Base-by-base conservation (phyloP, 1,284 basidiomycete species). In the Takashimella tepidaria region DNA sequence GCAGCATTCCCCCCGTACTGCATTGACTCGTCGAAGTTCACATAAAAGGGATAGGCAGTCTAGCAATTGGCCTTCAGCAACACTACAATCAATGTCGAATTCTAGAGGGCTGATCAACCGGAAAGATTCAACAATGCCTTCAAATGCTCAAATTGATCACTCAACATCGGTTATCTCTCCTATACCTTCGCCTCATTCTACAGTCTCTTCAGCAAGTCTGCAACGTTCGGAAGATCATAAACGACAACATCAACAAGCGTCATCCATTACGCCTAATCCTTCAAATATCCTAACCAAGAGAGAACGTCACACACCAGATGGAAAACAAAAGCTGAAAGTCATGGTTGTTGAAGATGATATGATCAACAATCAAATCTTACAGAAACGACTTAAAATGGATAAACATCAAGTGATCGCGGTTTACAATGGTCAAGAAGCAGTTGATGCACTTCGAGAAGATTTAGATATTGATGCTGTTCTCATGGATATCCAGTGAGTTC, bases 401-500 rank as follows among this genome's bases (percentile, higher is more conserved):
- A 86, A 85, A 0, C 87, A 90, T 64, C 77, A 68, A 11, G 84
- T 89, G 2, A 76, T 84, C 22, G 81, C 82, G 45, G 84, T 84
- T 0, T 84, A 82, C 3, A 89, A 91, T 62, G 88, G 89, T 4
- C 86, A 87, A 71, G 87, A 90, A 67, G 85, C 83, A 0, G 77
- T 89, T 2, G 83, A 87, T 43, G 78, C 78, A 54, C 77, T 90
- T 26, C 69, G 79, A 52, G 63, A 70, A 0, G 86, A 90, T 67
- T 64, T 66, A 65, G 77, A 79, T 27, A 78, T 82, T 16, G 88
- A 92, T 68, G 82, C 80, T 47, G 79, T 91, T 19, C 77, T 92
- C 51, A 91, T 91, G 89, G 88, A 91, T 70, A 84, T 91, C 27
- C 87, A 89, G 86, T 87, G 59, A 58, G 84, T 78, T 19, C 45